Evolutionary conservation across 202 grass and related monocot species (phyloP).

Genomic region (Sporobolus alterniflorus): DNA sequence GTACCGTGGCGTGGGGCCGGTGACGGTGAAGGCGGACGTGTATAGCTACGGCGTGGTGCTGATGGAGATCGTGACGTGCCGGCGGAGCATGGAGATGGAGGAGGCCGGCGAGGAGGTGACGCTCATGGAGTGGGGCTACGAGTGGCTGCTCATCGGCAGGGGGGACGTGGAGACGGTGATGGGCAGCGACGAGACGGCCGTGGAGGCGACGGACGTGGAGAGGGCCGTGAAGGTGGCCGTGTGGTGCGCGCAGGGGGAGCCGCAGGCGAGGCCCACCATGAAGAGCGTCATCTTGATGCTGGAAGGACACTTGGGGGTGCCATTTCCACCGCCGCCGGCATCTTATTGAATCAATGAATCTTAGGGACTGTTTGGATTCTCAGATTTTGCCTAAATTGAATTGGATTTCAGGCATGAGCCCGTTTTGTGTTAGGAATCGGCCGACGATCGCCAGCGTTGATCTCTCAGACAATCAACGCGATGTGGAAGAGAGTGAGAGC

Average conservation of each 20-base stretch:
- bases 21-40: constrained; percentile 73
- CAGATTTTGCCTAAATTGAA: no score
- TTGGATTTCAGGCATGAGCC: no score
- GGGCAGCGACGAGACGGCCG: neutral
- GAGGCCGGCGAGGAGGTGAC: constrained; percentile 33
- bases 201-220: constrained; percentile 21
- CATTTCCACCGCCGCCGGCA: constrained; percentile 34
- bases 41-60: constrained; percentile 98
- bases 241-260: constrained; percentile 48
- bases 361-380: no score
- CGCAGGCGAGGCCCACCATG: constrained; percentile 32
- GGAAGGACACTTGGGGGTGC: constrained; percentile 22
- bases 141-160: neutral
- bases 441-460: no score
- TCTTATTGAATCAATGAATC: constrained; percentile 1
- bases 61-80: constrained; percentile 60
- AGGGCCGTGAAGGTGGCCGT: constrained; percentile 39
- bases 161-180: constrained; percentile 1
- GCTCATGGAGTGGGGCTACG: constrained; percentile 33
- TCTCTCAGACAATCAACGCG: no score
- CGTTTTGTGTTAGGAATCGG: no score
- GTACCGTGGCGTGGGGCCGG: constrained; percentile 41
- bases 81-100: constrained; percentile 49
- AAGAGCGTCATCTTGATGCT: constrained; percentile 45
- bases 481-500: no score